Evolutionary conservation across 2,329 filamentous ascomycete genomes (phyloP), one percentile per base, ranked within the genome.

Genomic region (Bipolaris cookei): DNA sequence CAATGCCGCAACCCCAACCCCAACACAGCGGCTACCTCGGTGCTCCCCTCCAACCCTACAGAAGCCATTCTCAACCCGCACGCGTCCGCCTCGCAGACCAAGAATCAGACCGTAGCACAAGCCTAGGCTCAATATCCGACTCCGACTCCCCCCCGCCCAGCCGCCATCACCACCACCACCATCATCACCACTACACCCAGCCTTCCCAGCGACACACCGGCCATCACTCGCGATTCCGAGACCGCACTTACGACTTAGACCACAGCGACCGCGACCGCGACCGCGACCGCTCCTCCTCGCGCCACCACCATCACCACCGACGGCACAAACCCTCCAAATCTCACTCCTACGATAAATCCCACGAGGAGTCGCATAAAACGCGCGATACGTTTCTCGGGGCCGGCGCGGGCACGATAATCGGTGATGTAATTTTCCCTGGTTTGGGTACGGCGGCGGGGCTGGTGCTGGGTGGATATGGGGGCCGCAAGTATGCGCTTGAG

Each of bases 351-450:
- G 49, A 56, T 11, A 64, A 54, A 48, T 18, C 54, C 4, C 54
- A 61, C 23, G 61, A 25, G 1, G 44, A 46, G 3, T 21, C 64
- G 4, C 67, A 66, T 38, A 73, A 70, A 42, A 64, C 64, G 53
- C 63, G 74, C 16, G 74, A 78, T 32, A 79, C 78, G 0, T 81
- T 81, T 48, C 63, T 81, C 0, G 79, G 79, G 44, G 79, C 79
- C 0, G 78, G 79, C 8, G 79, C 74, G 2, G 79, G 79, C 11
- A 78, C 77, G 4, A 55, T 81, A 1, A 70, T 81, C 1, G 79
- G 79, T 2, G 79, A 81, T 58, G 69, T 67, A 13, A 77, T 81
- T 8, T 79, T 81, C 41, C 79, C 79, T 3, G 79, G 79, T 0
- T 55, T 80, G 2, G 78, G 79, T 3, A 80, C 73, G 1, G 72